Conservation (phyloP, 768 basidiomycete genomes). For the Lactarius tabidus region DNA sequence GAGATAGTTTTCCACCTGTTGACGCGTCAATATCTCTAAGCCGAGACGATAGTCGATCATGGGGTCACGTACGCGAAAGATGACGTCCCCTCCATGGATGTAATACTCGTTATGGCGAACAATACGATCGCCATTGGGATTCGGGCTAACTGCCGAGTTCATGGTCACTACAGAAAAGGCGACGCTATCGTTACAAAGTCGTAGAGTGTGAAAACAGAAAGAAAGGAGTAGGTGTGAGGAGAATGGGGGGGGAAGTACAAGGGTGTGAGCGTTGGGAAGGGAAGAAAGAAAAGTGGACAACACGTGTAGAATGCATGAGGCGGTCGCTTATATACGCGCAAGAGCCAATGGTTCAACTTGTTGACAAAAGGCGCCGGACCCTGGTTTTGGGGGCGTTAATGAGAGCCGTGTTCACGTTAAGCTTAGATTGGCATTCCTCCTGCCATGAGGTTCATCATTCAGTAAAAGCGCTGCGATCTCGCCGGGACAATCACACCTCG, state of each 20-base stretch:
- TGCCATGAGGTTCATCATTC: conserved; percentile 15
- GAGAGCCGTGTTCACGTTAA: background rate
- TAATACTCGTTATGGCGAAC: conserved; percentile 42
- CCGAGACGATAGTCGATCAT: background rate
- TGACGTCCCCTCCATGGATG: conserved; percentile 49
- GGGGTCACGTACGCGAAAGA: conserved; percentile 31
- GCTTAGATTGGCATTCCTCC: conserved; percentile 1
- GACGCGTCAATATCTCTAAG: conserved; percentile 1
- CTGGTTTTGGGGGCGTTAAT: conserved; percentile 11
- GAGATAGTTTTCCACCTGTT: conserved; percentile 20
- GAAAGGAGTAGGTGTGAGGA: background rate
- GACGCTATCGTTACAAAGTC: conserved; percentile 16
- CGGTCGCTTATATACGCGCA: conserved; percentile 25
- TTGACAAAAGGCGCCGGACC: conserved; percentile 14
- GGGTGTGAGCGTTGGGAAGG: conserved; percentile 13
- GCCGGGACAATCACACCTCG: conserved; percentile 10
- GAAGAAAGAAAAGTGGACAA: conserved; percentile 22
- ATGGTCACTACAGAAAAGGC: conserved; percentile 16
- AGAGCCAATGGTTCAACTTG: conserved; percentile 15
- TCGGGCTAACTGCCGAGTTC: conserved; percentile 20
- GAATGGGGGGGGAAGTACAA: background rate
- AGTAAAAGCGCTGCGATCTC: conserved; percentile 11
- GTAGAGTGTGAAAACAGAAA: conserved; percentile 11
- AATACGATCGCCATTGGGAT: conserved; percentile 27
- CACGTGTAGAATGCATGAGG: conserved; percentile 27